phyloP scores from a whole-genome alignment of 2,329 filamentous ascomycete genomes.

The Pseudogymnoascus pannorum region DNA sequence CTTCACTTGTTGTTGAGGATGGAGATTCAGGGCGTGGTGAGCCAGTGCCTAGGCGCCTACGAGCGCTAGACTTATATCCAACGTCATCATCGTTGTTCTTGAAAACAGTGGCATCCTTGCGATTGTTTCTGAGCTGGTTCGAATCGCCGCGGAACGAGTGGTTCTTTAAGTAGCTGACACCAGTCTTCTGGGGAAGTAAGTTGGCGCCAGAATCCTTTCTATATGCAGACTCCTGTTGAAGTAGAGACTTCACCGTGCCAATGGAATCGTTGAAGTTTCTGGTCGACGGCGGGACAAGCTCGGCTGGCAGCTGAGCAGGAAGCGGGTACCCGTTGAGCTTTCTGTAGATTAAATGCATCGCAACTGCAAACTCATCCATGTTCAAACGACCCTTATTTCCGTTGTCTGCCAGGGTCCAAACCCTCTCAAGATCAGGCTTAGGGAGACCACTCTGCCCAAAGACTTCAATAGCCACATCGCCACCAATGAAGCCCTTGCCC shows the following conservation, averaged over 20 bases:
- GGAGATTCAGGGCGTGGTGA: slow-evolving; percentile 78
- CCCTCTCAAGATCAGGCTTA: slow-evolving; percentile 79
- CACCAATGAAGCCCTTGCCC: slow-evolving; percentile 83
- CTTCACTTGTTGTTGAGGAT: slow-evolving; percentile 60
- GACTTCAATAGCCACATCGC: slow-evolving; percentile 91
- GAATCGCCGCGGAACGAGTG: slow-evolving; percentile 75
- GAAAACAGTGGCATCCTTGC: slow-evolving; percentile 94
- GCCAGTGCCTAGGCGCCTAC: slow-evolving; percentile 61
- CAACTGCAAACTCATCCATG: slow-evolving; percentile 94
- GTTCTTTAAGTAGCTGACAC: slow-evolving; percentile 95
- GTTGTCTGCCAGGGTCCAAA: slow-evolving; percentile 92
- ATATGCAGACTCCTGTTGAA: slow-evolving; percentile 82
- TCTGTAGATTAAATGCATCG: slow-evolving; percentile 98
- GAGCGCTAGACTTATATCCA: slow-evolving; percentile 88
- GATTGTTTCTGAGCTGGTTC: slow-evolving; percentile 49
- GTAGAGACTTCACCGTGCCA: slow-evolving; percentile 81
- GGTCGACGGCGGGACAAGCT: slow-evolving; percentile 90
- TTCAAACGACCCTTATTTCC: slow-evolving; percentile 92
- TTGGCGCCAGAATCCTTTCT: slow-evolving; percentile 85
- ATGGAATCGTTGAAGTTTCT: slow-evolving; percentile 90
- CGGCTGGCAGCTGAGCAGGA: slow-evolving; percentile 77
- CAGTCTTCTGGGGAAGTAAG: slow-evolving; percentile 87
- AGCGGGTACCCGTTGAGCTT: slow-evolving; percentile 94
- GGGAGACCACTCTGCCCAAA: slow-evolving; percentile 93
- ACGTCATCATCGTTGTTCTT: slow-evolving; percentile 93